Conservation (phyloP, 2,329 filamentous ascomycete species). For the Didymella lethalis region DNA sequence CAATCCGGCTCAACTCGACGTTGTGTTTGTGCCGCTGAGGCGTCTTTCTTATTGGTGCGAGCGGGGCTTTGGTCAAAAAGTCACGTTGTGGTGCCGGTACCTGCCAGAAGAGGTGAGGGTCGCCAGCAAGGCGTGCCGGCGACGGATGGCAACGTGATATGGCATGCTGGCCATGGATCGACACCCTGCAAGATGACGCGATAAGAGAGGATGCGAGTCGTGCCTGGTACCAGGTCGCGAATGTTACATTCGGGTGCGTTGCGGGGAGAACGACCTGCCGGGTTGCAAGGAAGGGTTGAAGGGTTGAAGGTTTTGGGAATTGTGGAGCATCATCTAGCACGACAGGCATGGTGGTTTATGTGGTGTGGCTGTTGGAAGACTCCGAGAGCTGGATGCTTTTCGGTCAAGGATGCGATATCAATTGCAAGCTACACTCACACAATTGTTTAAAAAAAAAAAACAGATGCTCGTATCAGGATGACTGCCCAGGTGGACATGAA, state of each 20-base stretch:
- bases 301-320: not conserved
- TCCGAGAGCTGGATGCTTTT: not conserved
- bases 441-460: not conserved
- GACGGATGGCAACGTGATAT: slow-evolving; percentile 12
- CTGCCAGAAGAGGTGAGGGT: slow-evolving; percentile 29
- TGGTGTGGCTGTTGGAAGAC: not conserved
- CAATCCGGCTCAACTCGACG: slow-evolving; percentile 26
- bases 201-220: slow-evolving; percentile 11
- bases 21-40: slow-evolving; percentile 27
- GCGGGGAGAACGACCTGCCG: slow-evolving; percentile 6
- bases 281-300: not conserved
- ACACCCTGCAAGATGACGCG: slow-evolving; percentile 15
- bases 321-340: slow-evolving; percentile 1
- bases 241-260: not conserved
- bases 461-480: not conserved
- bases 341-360: not conserved
- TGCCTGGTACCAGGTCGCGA: not conserved
- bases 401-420: no score
- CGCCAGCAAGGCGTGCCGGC: slow-evolving; percentile 20
- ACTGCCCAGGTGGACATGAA: not conserved
- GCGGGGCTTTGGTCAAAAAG: slow-evolving; percentile 23
- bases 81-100: slow-evolving; percentile 27
- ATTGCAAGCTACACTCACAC: not conserved
- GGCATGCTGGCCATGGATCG: slow-evolving; percentile 13
- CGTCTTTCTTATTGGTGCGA: slow-evolving; percentile 26